These are phyloP conservation scores for Neurospora discreta DNA, from an alignment of 495 filamentous ascomycete genomes.

Conservation along the genomic window DNA sequence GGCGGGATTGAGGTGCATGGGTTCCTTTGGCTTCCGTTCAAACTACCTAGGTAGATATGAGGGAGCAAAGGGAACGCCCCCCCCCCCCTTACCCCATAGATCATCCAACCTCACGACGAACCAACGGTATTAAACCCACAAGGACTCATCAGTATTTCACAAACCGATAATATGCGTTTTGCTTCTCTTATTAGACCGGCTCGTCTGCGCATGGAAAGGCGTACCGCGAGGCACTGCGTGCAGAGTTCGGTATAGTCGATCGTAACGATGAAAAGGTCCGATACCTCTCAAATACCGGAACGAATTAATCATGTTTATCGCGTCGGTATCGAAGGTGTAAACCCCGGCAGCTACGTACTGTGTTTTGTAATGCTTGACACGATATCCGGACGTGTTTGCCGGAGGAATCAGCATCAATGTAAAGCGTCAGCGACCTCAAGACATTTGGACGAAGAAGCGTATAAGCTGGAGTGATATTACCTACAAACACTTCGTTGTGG, in stretches of 20 bases:
- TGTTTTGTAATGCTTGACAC: constrained; percentile 29
- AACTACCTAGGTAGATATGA: constrained; percentile 29
- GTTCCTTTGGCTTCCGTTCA: constrained; percentile 34
- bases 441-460: no score
- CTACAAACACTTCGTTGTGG: no score
- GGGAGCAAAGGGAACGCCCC: constrained; percentile 12
- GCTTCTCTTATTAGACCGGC: constrained; percentile 38
- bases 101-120: constrained; percentile 38
- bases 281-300: constrained; percentile 22
- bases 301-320: constrained; percentile 24
- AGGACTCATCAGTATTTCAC: constrained; percentile 36
- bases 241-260: constrained; percentile 35
- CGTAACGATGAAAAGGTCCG: constrained; percentile 34
- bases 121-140: constrained; percentile 29
- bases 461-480: no score
- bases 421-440: constrained; percentile 39
- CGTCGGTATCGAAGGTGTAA: constrained; percentile 36
- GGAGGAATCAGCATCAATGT: constrained; percentile 33
- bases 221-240: constrained; percentile 33
- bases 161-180: constrained; percentile 39
- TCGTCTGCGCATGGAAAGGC: constrained; percentile 37
- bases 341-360: constrained; percentile 41
- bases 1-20: constrained; percentile 26
- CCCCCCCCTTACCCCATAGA: constrained; percentile 36
- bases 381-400: constrained; percentile 23